phyloP scores from a whole-genome alignment of 306 rosid genomes.

The Quercus variabilis region DNA sequence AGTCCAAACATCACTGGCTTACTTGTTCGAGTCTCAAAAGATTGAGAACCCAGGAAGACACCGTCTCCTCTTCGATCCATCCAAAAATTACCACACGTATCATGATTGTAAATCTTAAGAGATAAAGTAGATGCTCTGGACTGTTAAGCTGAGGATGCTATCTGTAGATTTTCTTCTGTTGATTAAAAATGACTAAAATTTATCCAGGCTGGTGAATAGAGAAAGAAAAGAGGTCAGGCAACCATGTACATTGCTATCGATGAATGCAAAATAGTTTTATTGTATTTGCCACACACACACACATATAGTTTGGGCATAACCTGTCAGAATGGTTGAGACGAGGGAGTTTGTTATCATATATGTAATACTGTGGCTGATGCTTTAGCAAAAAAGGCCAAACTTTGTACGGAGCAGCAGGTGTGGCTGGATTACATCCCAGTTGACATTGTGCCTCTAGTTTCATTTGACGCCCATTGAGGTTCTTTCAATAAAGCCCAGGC shows the following conservation, averaged over 20 bases:
- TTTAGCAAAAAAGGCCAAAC: too few species aligned
- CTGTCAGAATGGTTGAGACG: slow-evolving; percentile 7
- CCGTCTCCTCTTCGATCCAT: slow-evolving; percentile 2
- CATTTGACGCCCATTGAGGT: too few species aligned
- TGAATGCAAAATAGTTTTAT: not conserved
- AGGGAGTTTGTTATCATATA: not conserved
- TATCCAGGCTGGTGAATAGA: not conserved
- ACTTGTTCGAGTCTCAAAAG: slow-evolving; percentile 66
- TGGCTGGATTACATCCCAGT: too few species aligned
- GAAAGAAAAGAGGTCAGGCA: not conserved
- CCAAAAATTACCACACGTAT: slow-evolving; percentile 8
- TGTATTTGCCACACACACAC: not conserved
- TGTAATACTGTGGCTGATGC: too few species aligned
- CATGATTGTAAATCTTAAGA: slow-evolving; percentile 18
- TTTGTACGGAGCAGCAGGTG: too few species aligned
- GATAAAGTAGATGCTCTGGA: slow-evolving; percentile 14
- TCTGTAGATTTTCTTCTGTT: not conserved
- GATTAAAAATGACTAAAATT: not conserved
- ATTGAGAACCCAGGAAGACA: slow-evolving; percentile 36
- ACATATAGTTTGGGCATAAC: not conserved
- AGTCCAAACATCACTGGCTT: slow-evolving; percentile 66
- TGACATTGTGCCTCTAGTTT: too few species aligned
- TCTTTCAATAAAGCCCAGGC: too few species aligned
- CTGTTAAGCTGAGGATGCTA: not conserved
- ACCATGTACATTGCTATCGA: not conserved